A percentile compares a stretch with the other conserved stretches of the same genome.
phyloP scores from a whole-genome alignment of 2,329 filamentous ascomycete genomes.

The Leptodontidium sp. region DNA sequence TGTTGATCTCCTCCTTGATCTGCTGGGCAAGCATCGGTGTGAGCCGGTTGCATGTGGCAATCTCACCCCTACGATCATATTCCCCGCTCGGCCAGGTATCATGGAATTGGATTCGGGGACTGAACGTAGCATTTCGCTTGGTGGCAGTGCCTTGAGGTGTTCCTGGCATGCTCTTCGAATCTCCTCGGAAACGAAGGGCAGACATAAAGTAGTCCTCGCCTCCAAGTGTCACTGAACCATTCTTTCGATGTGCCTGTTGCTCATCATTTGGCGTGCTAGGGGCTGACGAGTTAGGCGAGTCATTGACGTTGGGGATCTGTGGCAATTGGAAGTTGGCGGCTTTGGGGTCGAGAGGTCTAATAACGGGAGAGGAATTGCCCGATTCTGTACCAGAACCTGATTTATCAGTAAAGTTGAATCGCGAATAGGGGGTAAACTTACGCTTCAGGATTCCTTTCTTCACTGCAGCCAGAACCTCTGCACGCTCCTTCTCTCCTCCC shows the following conservation, averaged over 20 bases:
- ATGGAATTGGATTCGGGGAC: constrained; percentile 91
- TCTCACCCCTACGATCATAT: constrained; percentile 94
- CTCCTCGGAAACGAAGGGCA: constrained; percentile 74
- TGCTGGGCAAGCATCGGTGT: constrained; percentile 98
- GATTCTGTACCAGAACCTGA: constrained; percentile 55
- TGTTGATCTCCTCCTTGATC: constrained; percentile 99
- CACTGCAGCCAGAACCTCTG: constrained; percentile 89
- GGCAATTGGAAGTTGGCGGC: constrained; percentile 64
- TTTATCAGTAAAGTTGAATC: constrained; percentile 46
- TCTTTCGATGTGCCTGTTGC: constrained; percentile 69
- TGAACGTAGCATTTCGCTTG: constrained; percentile 78
- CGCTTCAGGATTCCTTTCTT: constrained; percentile 97
- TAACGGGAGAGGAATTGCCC: constrained; percentile 73
- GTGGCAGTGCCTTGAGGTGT: constrained; percentile 72
- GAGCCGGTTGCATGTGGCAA: constrained; percentile 96
- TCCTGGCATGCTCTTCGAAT: constrained; percentile 81
- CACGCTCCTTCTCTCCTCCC: constrained; percentile 87
- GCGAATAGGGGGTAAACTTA: constrained; percentile 52
- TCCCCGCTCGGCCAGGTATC: constrained; percentile 96
- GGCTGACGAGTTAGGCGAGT: constrained; percentile 84
- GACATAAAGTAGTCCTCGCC: constrained; percentile 90
- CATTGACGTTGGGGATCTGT: constrained; percentile 68
- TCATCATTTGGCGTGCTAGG: constrained; percentile 90
- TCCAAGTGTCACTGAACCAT: constrained; percentile 74
- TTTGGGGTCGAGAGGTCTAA: constrained; percentile 65